These are phyloP conservation scores for Penicillium odoratum DNA, from an alignment of 495 filamentous ascomycete species.

Conservation along the genomic window DNA sequence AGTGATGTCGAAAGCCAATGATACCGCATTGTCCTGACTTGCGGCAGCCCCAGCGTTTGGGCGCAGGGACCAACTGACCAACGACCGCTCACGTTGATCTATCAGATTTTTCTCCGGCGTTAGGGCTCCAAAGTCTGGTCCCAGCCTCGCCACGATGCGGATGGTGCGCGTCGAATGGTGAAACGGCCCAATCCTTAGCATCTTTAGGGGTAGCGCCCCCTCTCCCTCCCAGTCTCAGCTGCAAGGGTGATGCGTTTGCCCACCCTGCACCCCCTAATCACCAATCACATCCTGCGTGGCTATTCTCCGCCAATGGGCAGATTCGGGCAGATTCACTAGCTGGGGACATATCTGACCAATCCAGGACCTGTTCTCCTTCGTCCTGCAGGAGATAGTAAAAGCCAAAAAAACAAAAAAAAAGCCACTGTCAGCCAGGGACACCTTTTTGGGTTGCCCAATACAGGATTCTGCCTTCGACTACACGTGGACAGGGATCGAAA, in stretches of 20 bases:
- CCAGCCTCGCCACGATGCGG: slow-evolving; percentile 15
- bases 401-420: slow-evolving; percentile 7
- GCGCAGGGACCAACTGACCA: slow-evolving; percentile 27
- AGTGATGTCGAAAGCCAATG: slow-evolving; percentile 12
- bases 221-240: slow-evolving; percentile 9
- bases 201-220: slow-evolving; percentile 5
- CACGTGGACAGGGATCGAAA: slow-evolving; percentile 28
- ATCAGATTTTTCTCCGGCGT: slow-evolving; percentile 28
- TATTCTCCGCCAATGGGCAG: slow-evolving; percentile 2
- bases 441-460: slow-evolving; percentile 2
- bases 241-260: slow-evolving; percentile 21
- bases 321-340: slow-evolving; percentile 4
- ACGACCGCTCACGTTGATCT: slow-evolving; percentile 39
- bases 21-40: slow-evolving; percentile 3
- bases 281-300: slow-evolving; percentile 14
- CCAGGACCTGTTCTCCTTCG: slow-evolving; percentile 5
- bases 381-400: slow-evolving; percentile 15
- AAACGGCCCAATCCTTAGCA: slow-evolving; percentile 15
- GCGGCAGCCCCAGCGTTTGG: slow-evolving; percentile 18
- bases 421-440: slow-evolving; percentile 10
- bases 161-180: slow-evolving; percentile 21
- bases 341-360: slow-evolving; percentile 9
- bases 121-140: slow-evolving; percentile 8
- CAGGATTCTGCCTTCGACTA: slow-evolving; percentile 7
- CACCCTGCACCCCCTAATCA: background rate